Evolutionary conservation across 2,329 filamentous ascomycete species (phyloP).

Genomic region (Xylaria sp.): DNA sequence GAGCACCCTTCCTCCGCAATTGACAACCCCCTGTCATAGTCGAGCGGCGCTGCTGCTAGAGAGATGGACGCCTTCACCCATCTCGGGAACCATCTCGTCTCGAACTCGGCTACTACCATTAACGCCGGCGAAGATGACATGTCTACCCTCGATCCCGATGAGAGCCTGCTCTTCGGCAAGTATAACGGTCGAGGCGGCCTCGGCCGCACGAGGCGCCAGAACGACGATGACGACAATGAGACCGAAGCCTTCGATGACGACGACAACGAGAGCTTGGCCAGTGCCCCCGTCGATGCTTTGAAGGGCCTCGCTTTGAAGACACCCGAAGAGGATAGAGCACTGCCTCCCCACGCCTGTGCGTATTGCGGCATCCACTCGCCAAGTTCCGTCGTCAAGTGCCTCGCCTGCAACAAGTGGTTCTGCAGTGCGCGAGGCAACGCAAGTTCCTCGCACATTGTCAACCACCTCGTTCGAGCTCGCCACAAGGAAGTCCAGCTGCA

Average conservation of each 20-base stretch:
- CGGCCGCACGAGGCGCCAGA: slow-evolving; percentile 66
- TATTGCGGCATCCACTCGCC: slow-evolving; percentile 98
- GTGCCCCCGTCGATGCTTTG: slow-evolving; percentile 80
- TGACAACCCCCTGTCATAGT: slow-evolving; percentile 39
- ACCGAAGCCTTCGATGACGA: slow-evolving; percentile 87
- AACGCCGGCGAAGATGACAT: slow-evolving; percentile 84
- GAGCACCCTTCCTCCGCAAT: slow-evolving; percentile 1
- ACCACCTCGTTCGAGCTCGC: slow-evolving; percentile 94
- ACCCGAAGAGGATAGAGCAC: slow-evolving; percentile 85
- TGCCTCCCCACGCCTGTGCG: slow-evolving; percentile 94
- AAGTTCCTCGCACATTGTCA: slow-evolving; percentile 97
- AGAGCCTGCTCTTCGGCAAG: slow-evolving; percentile 81
- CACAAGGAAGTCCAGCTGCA: slow-evolving; percentile 99
- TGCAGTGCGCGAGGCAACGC: slow-evolving; percentile 97
- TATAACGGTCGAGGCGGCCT: slow-evolving; percentile 67
- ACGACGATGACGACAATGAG: slow-evolving; percentile 90
- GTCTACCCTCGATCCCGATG: slow-evolving; percentile 78
- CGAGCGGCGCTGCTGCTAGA: slow-evolving; percentile 62
- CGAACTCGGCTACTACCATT: slow-evolving; percentile 85
- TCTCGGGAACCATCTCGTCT: slow-evolving; percentile 86
- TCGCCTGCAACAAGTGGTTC: slow-evolving; percentile 98
- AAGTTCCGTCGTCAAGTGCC: slow-evolving; percentile 93
- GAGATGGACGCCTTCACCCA: slow-evolving; percentile 85
- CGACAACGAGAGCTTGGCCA: slow-evolving; percentile 79
- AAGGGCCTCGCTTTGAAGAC: slow-evolving; percentile 68